These are phyloP conservation scores for Colletotrichum orbiculare DNA, from an alignment of 2,329 filamentous ascomycete species.

Conservation along the genomic window DNA sequence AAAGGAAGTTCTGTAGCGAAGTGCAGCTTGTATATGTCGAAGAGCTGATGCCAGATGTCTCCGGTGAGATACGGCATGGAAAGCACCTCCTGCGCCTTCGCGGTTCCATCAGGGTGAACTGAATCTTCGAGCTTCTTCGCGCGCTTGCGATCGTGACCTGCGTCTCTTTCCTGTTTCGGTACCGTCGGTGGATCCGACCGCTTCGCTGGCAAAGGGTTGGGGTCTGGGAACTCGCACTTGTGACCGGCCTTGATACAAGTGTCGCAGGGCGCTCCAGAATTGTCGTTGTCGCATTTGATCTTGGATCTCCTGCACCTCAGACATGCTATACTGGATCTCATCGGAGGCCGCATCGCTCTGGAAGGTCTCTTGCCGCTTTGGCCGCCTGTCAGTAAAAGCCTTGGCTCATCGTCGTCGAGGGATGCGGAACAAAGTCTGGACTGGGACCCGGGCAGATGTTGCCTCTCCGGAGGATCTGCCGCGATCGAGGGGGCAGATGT, in stretches of 20 bases:
- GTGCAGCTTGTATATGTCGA: conserved; percentile 76
- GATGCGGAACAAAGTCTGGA: conserved; percentile 35
- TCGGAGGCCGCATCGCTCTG: conserved; percentile 61
- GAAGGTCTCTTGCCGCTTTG: conserved; percentile 48
- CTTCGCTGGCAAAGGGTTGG: conserved; percentile 49
- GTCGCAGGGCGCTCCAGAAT: conserved; percentile 68
- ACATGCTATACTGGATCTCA: conserved; percentile 86
- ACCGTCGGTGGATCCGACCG: conserved; percentile 51
- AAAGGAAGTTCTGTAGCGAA: conserved; percentile 80
- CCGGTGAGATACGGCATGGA: conserved; percentile 71
- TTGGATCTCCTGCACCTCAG: conserved; percentile 81
- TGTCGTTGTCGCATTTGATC: conserved; percentile 86
- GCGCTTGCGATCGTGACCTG: conserved; percentile 61
- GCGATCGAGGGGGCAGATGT: conserved; percentile 37
- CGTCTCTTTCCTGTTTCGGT: conserved; percentile 54
- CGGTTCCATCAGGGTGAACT: conserved; percentile 50
- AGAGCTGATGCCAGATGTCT: conserved; percentile 75
- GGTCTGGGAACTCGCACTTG: conserved; percentile 77
- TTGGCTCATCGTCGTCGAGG: conserved; percentile 43
- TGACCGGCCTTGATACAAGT: conserved; percentile 78
- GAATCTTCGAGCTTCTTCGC: conserved; percentile 57
- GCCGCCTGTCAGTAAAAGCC: conserved; percentile 15
- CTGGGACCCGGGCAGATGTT: conserved; percentile 39
- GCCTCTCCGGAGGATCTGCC: conserved; percentile 39
- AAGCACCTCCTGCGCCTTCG: conserved; percentile 68